These are phyloP conservation scores for Amanita phalloides DNA, from an alignment of 768 basidiomycete genomes.

Conservation along the genomic window DNA sequence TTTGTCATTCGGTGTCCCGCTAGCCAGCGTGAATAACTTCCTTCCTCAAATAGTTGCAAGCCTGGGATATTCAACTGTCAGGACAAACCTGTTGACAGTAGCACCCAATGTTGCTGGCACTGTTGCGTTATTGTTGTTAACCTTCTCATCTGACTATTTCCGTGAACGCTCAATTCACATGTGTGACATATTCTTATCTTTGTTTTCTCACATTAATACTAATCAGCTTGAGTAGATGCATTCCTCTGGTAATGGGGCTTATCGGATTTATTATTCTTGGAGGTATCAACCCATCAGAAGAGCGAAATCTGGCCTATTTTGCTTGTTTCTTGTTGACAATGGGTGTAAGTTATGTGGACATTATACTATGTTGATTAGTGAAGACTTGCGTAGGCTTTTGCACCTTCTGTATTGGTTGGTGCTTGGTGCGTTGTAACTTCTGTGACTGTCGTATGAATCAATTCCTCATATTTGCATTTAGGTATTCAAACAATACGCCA, in stretches of 20 bases:
- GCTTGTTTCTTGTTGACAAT: conserved; percentile 43
- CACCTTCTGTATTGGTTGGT: conserved; percentile 34
- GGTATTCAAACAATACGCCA: conserved; percentile 40
- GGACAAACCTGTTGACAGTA: conserved; percentile 42
- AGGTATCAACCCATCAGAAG: conserved; percentile 27
- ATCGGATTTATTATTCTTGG: conserved; percentile 36
- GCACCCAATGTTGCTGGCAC: conserved; percentile 43
- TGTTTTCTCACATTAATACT: background rate
- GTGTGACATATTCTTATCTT: conserved; percentile 16
- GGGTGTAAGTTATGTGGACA: conserved; percentile 21
- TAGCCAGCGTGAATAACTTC: conserved; percentile 44
- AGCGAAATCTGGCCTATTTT: conserved; percentile 37
- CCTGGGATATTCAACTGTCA: conserved; percentile 34
- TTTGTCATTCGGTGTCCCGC: conserved; percentile 34
- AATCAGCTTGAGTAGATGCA: conserved; percentile 20
- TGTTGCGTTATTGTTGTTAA: conserved; percentile 30
- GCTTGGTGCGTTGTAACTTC: conserved; percentile 19
- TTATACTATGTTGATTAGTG: background rate
- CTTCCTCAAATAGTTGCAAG: conserved; percentile 37
- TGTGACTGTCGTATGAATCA: background rate
- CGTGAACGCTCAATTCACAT: conserved; percentile 39
- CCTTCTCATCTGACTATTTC: conserved; percentile 42
- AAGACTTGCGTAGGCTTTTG: conserved; percentile 25
- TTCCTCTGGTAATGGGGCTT: conserved; percentile 27
- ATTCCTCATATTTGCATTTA: conserved; percentile 4